Evolutionary conservation across 2,329 filamentous ascomycete species (phyloP), one percentile per base, ranked within the genome.

Genomic region (Xylaria sp.): DNA sequence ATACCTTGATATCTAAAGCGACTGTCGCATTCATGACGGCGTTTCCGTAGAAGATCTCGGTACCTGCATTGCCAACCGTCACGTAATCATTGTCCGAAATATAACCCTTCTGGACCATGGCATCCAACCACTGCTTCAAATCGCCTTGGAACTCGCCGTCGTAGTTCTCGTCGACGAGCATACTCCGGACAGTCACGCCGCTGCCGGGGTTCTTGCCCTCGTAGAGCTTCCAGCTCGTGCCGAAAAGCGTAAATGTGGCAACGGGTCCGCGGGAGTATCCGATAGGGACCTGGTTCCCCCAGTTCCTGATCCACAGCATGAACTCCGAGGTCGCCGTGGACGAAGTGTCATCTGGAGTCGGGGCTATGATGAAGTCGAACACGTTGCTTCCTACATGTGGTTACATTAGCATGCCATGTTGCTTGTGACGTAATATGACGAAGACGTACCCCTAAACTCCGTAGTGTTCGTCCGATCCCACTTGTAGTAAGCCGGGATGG

Each of bases 271-370:
- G 48, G 7, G 65, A 58, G 51, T 69, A 74, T 1, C 72, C 73
- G 62, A 75, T 72, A 11, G 73, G 73, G 4, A 72, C 65, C 54
- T 75, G 73, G 21, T 68, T 62, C 21, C 71, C 73, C 73, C 70
- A 72, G 65, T 67, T 72, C n/a, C 66, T 17, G 47, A 75, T 51
- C 69, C 69, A 75, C 0, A 75, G 71, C 73, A 75, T 75, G 65
- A 75, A 73, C 63, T 75, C 73, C 9, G 68, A 69, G 4, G 69
- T 65, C 2, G 68, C 64, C 0, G 68, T 70, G 2, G 69, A 72
- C 3, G 55, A 47, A 4, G 27, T 17, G 64, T 74, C 72, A 8
- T 65, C 65, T 8, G 51, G 8, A 4, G 65, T 73, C 1, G 71
- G 70, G 11, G 73, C 63, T 8, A 59, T 65, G 61, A 75, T 67